These are phyloP conservation scores for Rostrohypoxylon terebratum DNA, from an alignment of 495 filamentous ascomycete genomes.

Conservation along the genomic window DNA sequence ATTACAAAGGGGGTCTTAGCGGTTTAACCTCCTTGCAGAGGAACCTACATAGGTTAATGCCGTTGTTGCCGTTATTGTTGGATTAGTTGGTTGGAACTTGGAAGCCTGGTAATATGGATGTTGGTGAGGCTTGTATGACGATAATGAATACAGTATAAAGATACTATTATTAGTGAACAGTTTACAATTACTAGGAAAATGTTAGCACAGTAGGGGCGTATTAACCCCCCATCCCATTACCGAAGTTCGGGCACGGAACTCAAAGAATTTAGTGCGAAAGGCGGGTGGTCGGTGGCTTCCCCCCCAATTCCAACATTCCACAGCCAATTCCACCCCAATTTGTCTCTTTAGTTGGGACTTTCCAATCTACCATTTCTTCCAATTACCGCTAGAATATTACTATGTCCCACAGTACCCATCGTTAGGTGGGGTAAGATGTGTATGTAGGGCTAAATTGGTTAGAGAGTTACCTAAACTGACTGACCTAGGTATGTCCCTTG, in stretches of 20 bases:
- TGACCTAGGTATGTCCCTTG: neutral
- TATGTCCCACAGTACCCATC: neutral
- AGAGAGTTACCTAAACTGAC: neutral
- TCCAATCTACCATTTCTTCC: neutral
- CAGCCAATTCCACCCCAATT: conserved; percentile 16
- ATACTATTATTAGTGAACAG: neutral
- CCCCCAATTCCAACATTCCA: neutral
- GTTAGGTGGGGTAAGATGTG: conserved; percentile 1
- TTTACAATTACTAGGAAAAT: conserved; percentile 12
- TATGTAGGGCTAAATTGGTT: neutral
- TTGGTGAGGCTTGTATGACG: conserved; percentile 14
- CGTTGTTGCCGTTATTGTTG: neutral
- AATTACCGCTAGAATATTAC: neutral
- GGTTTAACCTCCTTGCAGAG: neutral
- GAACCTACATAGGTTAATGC: neutral
- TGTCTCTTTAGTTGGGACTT: conserved; percentile 26
- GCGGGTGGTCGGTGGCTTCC: conserved; percentile 18
- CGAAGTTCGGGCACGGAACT: conserved; percentile 4
- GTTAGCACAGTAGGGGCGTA: conserved; percentile 28
- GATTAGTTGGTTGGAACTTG: neutral
- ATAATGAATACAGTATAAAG: neutral
- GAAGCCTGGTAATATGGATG: neutral
- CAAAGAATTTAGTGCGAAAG: conserved; percentile 15
- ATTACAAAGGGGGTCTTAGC: conserved; percentile 4
- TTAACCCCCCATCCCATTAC: conserved; percentile 7